Conservation (phyloP, 177 flowering plant species). For the Vitis hybrid region DNA sequence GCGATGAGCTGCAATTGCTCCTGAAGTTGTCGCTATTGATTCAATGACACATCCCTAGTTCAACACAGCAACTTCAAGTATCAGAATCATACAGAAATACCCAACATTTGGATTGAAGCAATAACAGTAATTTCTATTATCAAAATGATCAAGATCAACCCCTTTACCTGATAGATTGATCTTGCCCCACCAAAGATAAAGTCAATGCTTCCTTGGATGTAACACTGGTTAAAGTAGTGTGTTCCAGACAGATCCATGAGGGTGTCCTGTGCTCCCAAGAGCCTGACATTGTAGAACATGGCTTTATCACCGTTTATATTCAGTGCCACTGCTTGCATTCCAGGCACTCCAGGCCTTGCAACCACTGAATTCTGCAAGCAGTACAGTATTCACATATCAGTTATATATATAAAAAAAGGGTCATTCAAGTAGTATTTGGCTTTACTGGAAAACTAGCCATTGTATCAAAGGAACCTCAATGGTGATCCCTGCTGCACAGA, state of each 20-base stretch:
- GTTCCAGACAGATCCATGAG: slow-evolving; percentile 76
- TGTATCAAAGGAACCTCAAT: slow-evolving; percentile 43
- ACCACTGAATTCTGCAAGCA: slow-evolving; percentile 66
- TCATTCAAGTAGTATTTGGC: not conserved
- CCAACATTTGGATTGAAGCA: not conserved
- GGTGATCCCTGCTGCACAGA: slow-evolving; percentile 73
- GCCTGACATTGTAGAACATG: slow-evolving; percentile 53
- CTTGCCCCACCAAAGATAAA: slow-evolving; percentile 80
- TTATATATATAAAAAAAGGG: not conserved
- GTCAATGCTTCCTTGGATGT: slow-evolving; percentile 78
- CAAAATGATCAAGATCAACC: not conserved
- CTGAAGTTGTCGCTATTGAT: slow-evolving; percentile 49
- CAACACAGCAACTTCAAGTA: not conserved
- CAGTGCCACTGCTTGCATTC: slow-evolving; percentile 89
- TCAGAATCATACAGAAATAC: not conserved
- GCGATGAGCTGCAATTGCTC: slow-evolving; percentile 92
- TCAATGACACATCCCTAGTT: slow-evolving; percentile 61
- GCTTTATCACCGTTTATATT: slow-evolving; percentile 68
- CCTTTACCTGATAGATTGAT: slow-evolving; percentile 73
- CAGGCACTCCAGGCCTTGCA: slow-evolving; percentile 48
- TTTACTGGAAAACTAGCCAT: not conserved
- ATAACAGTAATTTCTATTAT: not conserved
- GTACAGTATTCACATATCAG: not conserved
- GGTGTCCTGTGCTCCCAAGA: slow-evolving; percentile 87
- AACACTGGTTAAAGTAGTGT: slow-evolving; percentile 65